Evolutionary conservation across 192 early-diverging fungal genomes (phyloP).

Genomic region (Geranomyces variabilis): DNA sequence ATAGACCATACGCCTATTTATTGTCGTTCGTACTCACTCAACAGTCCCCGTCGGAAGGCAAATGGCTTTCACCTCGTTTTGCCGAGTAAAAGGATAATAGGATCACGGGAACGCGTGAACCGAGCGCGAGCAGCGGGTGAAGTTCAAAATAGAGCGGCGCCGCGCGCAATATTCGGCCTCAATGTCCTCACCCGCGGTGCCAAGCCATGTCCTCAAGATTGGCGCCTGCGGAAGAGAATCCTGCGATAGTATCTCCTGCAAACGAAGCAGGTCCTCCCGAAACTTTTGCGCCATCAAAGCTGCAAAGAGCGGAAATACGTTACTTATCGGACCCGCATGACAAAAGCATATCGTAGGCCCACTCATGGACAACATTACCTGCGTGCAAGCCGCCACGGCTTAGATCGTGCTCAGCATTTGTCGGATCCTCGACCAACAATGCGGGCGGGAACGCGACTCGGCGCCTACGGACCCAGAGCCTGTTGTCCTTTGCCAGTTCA

Average conservation of each 20-base stretch:
- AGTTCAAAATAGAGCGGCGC: neutral
- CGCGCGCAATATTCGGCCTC: neutral
- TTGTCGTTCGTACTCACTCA: too few relatives aligned
- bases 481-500: neutral
- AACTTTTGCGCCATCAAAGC: neutral
- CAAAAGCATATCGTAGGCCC: neutral
- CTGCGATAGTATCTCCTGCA: neutral
- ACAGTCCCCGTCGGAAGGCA: too few relatives aligned
- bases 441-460: neutral
- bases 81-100: too few relatives aligned
- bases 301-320: neutral
- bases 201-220: neutral
- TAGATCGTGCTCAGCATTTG: neutral
- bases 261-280: neutral
- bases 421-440: constrained; percentile 15
- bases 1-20: too few relatives aligned
- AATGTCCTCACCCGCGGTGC: neutral
- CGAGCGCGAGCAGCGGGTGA: neutral
- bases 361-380: constrained; percentile 6
- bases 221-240: neutral
- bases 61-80: too few relatives aligned
- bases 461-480: neutral
- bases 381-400: neutral
- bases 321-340: neutral
- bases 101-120: too few relatives aligned